Percentiles rank a stretch among this genome's conserved stretches.
These are phyloP conservation scores for Pinus albicaulis DNA, from an alignment of 75 land plant genomes.

Conservation along the genomic window DNA sequence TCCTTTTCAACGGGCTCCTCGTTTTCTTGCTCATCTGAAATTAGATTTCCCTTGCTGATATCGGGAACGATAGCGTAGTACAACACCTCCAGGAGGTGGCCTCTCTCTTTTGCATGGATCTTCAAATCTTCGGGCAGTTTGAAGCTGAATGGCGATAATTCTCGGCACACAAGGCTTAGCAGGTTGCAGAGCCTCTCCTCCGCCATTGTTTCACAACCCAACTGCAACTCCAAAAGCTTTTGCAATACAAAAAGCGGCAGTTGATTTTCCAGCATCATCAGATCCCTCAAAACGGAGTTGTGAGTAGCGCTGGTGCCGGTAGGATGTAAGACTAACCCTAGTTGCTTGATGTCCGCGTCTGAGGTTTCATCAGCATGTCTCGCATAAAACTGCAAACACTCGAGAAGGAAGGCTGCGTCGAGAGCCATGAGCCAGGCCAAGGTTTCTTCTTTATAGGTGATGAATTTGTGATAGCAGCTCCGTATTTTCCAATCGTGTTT, in stretches of 20 bases:
- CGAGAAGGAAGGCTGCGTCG: background rate
- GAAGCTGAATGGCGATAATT: background rate
- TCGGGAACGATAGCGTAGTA: background rate
- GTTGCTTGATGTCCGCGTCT: background rate
- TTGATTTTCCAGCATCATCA: too few species aligned
- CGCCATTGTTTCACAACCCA: too few species aligned
- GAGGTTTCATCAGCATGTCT: background rate
- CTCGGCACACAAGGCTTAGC: background rate
- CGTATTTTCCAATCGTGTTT: background rate
- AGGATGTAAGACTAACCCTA: background rate
- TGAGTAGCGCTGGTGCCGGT: background rate
- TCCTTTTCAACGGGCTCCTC: background rate
- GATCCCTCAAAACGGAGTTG: constrained; percentile 2
- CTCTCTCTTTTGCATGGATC: background rate
- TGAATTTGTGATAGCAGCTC: background rate
- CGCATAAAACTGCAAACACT: background rate
- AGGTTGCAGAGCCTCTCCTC: too few species aligned
- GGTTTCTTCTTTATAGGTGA: background rate
- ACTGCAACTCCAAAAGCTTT: too few species aligned
- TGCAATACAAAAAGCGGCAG: too few species aligned
- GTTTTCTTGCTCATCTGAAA: background rate
- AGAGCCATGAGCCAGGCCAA: constrained; percentile 8
- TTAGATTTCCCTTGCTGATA: background rate
- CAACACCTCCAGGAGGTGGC: background rate
- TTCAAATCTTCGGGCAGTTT: background rate